Evolutionary conservation across 495 filamentous ascomycete species (phyloP).

Genomic region (Elaphomyces granulatus): DNA sequence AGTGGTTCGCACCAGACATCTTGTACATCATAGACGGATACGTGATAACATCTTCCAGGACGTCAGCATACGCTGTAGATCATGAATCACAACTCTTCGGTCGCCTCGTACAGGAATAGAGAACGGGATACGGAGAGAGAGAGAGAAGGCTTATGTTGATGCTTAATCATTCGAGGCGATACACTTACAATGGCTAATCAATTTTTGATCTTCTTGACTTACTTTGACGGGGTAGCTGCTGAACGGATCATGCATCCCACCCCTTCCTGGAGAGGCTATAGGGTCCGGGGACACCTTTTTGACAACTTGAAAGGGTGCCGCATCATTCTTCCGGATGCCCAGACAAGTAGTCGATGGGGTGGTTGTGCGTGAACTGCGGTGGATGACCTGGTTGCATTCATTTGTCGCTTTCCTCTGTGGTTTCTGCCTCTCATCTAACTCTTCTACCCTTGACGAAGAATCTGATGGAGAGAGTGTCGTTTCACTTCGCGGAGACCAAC

Average conservation of each 20-base stretch:
- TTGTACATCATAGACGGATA: conserved; percentile 23
- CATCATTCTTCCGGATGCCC: not conserved
- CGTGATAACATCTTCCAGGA: conserved; percentile 12
- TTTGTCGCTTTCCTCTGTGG: no score
- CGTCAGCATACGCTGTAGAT: no score
- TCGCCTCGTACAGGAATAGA: no score
- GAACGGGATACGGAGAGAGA: no score
- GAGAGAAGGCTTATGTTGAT: no score
- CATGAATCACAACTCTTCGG: no score
- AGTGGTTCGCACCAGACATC: conserved; percentile 10
- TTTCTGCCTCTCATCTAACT: conserved; percentile 4
- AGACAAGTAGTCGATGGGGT: not conserved
- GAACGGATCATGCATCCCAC: conserved; percentile 12
- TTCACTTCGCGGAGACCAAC: conserved; percentile 6
- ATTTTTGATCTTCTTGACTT: conserved; percentile 11
- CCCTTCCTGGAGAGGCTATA: conserved; percentile 6
- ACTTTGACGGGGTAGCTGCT: conserved; percentile 13
- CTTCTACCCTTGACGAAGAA: conserved; percentile 6
- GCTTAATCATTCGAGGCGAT: no score
- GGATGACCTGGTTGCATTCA: no score
- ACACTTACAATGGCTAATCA: conserved; percentile 19
- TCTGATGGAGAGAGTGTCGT: conserved; percentile 4
- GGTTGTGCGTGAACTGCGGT: no score
- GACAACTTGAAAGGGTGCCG: not conserved
- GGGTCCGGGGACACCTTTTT: conserved; percentile 2